A percentile compares a stretch with the other conserved stretches of the same genome.
phyloP scores from a whole-genome alignment of 257 asterid genomes.

The Ophiorrhiza pumila region DNA sequence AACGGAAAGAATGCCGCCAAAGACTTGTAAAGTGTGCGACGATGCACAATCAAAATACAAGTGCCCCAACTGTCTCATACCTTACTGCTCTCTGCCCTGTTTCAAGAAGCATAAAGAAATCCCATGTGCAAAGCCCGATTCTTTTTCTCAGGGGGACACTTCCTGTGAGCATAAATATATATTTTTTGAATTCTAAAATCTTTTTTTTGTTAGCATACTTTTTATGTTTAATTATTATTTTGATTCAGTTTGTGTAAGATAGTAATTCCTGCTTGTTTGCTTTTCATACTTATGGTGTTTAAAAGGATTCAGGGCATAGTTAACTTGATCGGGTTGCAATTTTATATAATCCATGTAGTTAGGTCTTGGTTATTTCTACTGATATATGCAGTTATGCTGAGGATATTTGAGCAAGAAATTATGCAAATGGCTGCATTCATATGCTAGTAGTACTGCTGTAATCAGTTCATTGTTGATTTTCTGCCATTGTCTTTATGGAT shows the following conservation, averaged over 20 bases:
- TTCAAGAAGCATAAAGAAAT: conserved; percentile 88
- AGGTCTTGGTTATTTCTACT: neutral
- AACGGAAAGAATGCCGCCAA: conserved; percentile 42
- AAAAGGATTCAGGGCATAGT: neutral
- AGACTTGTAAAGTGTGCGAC: conserved; percentile 64
- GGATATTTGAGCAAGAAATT: neutral
- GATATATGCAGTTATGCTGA: neutral
- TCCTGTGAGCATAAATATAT: conserved; percentile 13
- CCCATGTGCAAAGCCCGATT: conserved; percentile 54
- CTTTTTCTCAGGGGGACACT: conserved; percentile 25
- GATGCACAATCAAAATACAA: conserved; percentile 71
- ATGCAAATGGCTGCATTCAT: neutral
- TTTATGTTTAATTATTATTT: neutral
- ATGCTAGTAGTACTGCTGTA: neutral
- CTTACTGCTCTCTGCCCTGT: conserved; percentile 73
- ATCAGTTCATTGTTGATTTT: neutral
- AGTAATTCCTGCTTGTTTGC: neutral
- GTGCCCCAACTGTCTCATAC: conserved; percentile 72
- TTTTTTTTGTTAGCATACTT: too few species aligned
- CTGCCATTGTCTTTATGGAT: neutral
- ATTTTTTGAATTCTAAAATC: too few species aligned
- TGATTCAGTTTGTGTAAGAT: neutral
- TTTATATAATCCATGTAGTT: neutral
- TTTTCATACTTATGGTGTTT: neutral
- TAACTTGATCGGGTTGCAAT: neutral